Conservation (phyloP, 2,329 filamentous ascomycete species). For the Geoglossum cookeanum region DNA sequence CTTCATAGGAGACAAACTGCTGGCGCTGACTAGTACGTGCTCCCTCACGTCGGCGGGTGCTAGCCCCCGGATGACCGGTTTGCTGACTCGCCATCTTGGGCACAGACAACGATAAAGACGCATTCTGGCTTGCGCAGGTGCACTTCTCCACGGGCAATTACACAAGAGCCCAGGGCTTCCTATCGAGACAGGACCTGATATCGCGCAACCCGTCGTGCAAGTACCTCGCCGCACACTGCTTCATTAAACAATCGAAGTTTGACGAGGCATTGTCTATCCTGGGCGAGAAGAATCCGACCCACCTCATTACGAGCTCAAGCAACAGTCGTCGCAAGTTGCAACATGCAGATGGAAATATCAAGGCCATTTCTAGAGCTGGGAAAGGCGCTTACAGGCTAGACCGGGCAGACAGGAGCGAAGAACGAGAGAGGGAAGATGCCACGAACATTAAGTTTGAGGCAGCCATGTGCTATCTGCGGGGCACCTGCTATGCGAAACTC, state of each 20-base stretch:
- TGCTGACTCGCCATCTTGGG: neutral
- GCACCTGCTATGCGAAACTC: slow-evolving; percentile 87
- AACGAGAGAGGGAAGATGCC: slow-evolving; percentile 47
- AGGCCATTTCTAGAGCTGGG: slow-evolving; percentile 29
- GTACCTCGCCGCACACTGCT: slow-evolving; percentile 85
- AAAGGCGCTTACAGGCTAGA: slow-evolving; percentile 25
- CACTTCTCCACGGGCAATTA: slow-evolving; percentile 95
- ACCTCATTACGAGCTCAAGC: slow-evolving; percentile 52
- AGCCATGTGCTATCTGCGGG: slow-evolving; percentile 89
- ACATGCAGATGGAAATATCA: slow-evolving; percentile 35
- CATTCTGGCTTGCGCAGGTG: slow-evolving; percentile 94
- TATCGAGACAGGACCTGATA: slow-evolving; percentile 68
- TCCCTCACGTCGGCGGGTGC: neutral
- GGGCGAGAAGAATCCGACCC: slow-evolving; percentile 83
- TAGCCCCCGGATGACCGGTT: neutral
- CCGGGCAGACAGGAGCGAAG: slow-evolving; percentile 37
- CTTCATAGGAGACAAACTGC: slow-evolving; percentile 90
- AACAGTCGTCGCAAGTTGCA: slow-evolving; percentile 53
- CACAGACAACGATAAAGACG: slow-evolving; percentile 80
- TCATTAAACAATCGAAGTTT: slow-evolving; percentile 78
- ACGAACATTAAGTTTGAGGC: slow-evolving; percentile 75
- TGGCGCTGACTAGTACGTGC: slow-evolving; percentile 74
- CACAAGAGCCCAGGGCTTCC: slow-evolving; percentile 70
- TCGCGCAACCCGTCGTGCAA: slow-evolving; percentile 67
- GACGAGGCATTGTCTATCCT: slow-evolving; percentile 75